Conservation (phyloP, 257 asterid species). For the Ballota nigra region DNA sequence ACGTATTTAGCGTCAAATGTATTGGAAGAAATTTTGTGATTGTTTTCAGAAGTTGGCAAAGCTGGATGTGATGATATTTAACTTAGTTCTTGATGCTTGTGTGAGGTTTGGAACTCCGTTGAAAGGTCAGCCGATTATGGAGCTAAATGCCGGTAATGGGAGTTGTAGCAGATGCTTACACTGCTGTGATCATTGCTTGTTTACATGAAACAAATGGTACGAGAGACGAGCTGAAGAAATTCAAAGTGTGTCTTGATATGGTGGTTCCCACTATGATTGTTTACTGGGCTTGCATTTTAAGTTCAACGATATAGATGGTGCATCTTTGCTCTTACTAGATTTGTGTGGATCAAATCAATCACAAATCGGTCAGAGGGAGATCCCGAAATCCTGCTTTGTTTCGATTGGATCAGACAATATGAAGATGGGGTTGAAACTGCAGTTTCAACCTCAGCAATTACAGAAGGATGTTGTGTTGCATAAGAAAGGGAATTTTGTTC, state of each 20-base stretch:
- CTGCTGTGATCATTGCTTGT: constrained; percentile 53
- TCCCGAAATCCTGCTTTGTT: constrained; percentile 38
- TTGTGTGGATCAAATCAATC: background rate
- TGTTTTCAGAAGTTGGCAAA: constrained; percentile 35
- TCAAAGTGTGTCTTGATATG: constrained; percentile 46
- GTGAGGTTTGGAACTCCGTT: constrained; percentile 58
- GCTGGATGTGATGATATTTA: constrained; percentile 57
- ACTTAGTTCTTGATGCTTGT: constrained; percentile 83
- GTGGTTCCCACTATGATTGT: constrained; percentile 54
- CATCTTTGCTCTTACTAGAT: constrained; percentile 60
- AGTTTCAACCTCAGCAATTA: constrained; percentile 47
- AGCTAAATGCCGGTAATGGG: constrained; percentile 73
- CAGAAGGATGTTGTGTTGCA: too few relatives aligned
- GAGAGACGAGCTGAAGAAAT: constrained; percentile 76
- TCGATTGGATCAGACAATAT: constrained; percentile 59
- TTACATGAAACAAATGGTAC: constrained; percentile 67
- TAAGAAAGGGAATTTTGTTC: constrained; percentile 40
- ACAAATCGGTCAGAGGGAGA: too few relatives aligned
- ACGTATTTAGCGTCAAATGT: constrained; percentile 59
- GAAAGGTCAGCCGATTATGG: constrained; percentile 66
- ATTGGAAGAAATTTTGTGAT: constrained; percentile 56
- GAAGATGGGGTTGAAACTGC: constrained; percentile 53
- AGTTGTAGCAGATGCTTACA: constrained; percentile 66
- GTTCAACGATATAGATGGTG: constrained; percentile 74
- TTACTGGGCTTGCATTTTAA: constrained; percentile 66